phyloP scores from a whole-genome alignment of 2,329 filamentous ascomycete genomes.

The Sphaerulina vaccinii region DNA sequence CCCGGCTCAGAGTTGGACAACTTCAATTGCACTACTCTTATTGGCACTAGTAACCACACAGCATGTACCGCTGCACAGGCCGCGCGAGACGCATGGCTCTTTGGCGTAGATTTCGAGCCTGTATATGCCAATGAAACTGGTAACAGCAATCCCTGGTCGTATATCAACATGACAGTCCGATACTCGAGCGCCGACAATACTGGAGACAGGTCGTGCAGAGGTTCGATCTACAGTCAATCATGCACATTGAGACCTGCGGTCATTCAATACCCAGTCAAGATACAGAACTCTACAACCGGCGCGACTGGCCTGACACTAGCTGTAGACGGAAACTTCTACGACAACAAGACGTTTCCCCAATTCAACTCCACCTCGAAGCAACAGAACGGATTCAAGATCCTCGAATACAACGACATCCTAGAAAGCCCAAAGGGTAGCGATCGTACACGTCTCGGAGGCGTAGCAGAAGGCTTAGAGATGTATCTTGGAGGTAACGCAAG shows the following conservation, averaged over 20 bases:
- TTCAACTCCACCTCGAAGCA: conserved; percentile 5
- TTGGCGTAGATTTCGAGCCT: neutral
- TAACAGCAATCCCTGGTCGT: neutral
- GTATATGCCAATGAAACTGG: too few relatives aligned
- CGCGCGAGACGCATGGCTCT: neutral
- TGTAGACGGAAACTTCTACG: neutral
- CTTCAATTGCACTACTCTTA: neutral
- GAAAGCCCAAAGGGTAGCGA: neutral
- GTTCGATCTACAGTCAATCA: neutral
- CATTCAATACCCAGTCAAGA: conserved; percentile 6
- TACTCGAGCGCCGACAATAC: neutral
- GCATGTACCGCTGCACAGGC: neutral
- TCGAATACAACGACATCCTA: neutral
- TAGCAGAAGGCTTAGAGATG: conserved; percentile 14
- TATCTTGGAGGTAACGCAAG: conserved; percentile 17
- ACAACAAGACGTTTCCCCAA: neutral
- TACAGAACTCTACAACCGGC: neutral
- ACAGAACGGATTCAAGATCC: conserved; percentile 3
- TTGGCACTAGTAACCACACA: neutral
- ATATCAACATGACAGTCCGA: neutral
- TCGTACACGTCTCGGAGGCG: conserved; percentile 10
- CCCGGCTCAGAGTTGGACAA: neutral
- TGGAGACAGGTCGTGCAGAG: neutral
- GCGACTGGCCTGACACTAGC: neutral
- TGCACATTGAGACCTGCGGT: conserved; percentile 8